Evolutionary conservation across 1,284 basidiomycete species (phyloP), one percentile per base, ranked within the genome.

Genomic region (Trametes versicolor): DNA sequence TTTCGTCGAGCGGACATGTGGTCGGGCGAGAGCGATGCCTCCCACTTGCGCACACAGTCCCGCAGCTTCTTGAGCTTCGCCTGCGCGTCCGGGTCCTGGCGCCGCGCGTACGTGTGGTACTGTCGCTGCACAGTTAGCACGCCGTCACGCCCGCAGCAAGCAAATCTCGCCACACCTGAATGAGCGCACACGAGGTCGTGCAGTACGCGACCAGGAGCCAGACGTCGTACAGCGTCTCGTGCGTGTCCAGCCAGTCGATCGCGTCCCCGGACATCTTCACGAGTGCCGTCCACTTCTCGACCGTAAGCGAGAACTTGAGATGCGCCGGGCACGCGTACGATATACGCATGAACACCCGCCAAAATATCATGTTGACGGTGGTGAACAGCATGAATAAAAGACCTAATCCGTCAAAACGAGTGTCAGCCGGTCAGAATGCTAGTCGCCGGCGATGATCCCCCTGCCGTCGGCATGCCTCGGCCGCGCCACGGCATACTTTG

Each of bases 291-390:
- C 95, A 98, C 63, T 89, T 86, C 71, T 91, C 89, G 51, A 93
- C 85, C 2, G 91, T 94, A 67, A 97, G 82, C 32, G 86, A 85
- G 73, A 98, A 93, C 74, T 91, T 94, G 73, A 97, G 87, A 76
- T 95, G 95, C 13, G 87, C 86, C 17, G 94, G 95, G 76, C 90
- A 94, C 32, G 87, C 86, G 78, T 97, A 96, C 65, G 93, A 94
- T 76, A 97, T 94, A 60, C 96, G 88, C 93, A 97, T 96, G 81
- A 98, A 98, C 21, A 97, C 92, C 60, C 94, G 89, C 93, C 93
- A 96, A 80, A 96, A 94, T 76, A 94, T 90, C 89, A 94, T 93
- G 73, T 90, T 90, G 48, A 97, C 89, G 71, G 93, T 93, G n/a
- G 92, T 87, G 75, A 94, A 95, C 54, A 94, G 83, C 61, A 98